Evolutionary conservation across 2,329 filamentous ascomycete species (phyloP), one percentile per base, ranked within the genome.

Genomic region (Hymenoscyphus infarciens): DNA sequence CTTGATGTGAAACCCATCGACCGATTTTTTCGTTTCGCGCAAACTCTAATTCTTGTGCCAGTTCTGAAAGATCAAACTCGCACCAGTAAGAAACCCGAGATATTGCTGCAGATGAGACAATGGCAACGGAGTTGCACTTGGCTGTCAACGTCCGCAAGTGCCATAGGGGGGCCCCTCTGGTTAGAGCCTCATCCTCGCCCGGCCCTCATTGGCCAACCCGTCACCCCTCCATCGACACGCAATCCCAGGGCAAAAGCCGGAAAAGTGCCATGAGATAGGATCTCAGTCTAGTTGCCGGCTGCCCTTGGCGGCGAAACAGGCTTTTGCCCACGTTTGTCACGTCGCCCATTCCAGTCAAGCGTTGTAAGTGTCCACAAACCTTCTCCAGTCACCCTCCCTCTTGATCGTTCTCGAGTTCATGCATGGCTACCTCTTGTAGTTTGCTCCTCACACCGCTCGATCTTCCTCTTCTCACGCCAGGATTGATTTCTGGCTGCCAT

Each of bases 401-500:
- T 49, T 49, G 42, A 19, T 49, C 42, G 10, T 22, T 22, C 42
- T 49, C 7, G 19, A 49, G 2, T 22, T 49, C 42, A 49, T 49
- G 42, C 42, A 49, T 19, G 7, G 16, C 19, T 22, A 19, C 10
- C 19, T 49, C n/a, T 49, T 49, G 42, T 22, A 49, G 42, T 49
- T 25, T 49, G 42, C 42, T 22, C 10, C 11, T 49, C 42, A n/a
- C 42, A 49, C 42, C 42, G 7, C 25, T 22, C 19, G n/a, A 11
- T n/a, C 19, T 49, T 49, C 13, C 33, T 49, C 19, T 49, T 22
- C 42, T 49, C 42, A 49, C 42, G 16, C 42, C 42, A 22, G 42
- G 42, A 49, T 49, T 49, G 42, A 49, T 49, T 49, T 49, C 42
- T 49, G 42, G 42, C 19, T 49, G 42, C 42, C 42, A 49, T 49